Conservation (phyloP, 2,329 filamentous ascomycete genomes). For the Alternaria arbusti region DNA sequence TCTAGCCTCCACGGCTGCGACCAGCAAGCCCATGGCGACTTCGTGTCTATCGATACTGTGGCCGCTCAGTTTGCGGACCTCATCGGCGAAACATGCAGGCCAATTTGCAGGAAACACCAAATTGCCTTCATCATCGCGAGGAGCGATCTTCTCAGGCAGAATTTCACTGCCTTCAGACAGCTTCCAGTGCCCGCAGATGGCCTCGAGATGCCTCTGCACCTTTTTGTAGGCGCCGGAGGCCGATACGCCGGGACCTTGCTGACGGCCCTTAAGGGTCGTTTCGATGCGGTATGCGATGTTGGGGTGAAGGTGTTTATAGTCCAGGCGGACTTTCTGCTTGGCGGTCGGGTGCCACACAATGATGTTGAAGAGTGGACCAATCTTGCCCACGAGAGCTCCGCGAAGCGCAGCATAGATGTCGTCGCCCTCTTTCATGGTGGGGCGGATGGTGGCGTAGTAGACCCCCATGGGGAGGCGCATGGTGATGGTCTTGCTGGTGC, state of each 20-base stretch:
- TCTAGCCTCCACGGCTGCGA: neutral
- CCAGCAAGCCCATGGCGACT: neutral
- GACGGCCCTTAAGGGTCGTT: neutral
- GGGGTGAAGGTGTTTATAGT: neutral
- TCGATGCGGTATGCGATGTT: neutral
- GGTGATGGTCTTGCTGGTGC: no score
- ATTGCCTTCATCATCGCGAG: neutral
- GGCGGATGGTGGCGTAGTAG: no score
- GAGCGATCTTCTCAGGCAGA: accelerated
- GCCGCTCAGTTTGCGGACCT: neutral
- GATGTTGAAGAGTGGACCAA: no score
- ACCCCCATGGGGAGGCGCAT: no score
- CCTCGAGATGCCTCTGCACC: neutral
- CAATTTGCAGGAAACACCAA: neutral
- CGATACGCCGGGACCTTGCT: neutral
- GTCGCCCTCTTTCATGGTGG: no score
- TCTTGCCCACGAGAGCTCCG: no score
- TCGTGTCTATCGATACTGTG: neutral
- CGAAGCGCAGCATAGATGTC: no score
- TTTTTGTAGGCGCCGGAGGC: neutral
- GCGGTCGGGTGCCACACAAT: no score
- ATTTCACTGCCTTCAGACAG: accelerated
- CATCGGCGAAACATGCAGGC: neutral
- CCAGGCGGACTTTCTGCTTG: neutral
- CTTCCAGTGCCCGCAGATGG: neutral